These are phyloP conservation scores for Boletellus emodensis DNA, from an alignment of 768 basidiomycete species.

Conservation along the genomic window DNA sequence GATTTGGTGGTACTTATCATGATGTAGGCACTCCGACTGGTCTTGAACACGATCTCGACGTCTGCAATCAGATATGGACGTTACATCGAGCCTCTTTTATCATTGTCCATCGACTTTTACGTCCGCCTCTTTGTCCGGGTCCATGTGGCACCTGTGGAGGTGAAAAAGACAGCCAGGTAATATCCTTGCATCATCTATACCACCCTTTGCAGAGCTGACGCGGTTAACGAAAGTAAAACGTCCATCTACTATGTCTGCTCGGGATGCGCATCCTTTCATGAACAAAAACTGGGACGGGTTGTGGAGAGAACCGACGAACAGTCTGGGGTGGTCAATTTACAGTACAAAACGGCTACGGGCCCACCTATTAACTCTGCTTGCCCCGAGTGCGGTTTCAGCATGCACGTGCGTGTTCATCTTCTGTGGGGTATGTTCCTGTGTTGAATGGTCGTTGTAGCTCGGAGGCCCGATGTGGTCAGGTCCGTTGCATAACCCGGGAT, in stretches of 20 bases:
- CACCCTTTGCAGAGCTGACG: slow-evolving; percentile 1
- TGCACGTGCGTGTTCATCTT: slow-evolving; percentile 53
- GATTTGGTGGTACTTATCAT: slow-evolving; percentile 1
- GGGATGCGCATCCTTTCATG: slow-evolving; percentile 76
- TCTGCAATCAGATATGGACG: slow-evolving; percentile 91
- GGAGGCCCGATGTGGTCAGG: slow-evolving; percentile 98
- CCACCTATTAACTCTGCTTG: slow-evolving; percentile 68
- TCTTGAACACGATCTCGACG: slow-evolving; percentile 81
- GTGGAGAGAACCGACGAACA: slow-evolving; percentile 55
- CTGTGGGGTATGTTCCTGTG: neutral
- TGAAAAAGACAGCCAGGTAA: slow-evolving; percentile 78
- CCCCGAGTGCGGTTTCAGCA: slow-evolving; percentile 70
- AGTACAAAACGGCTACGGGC: slow-evolving; percentile 70
- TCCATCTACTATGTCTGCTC: slow-evolving; percentile 82
- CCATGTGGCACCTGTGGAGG: slow-evolving; percentile 67
- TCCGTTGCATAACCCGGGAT: slow-evolving; percentile 72
- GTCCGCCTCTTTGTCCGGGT: slow-evolving; percentile 87
- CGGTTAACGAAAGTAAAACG: slow-evolving; percentile 59
- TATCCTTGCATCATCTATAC: slow-evolving; percentile 16
- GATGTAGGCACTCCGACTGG: slow-evolving; percentile 77
- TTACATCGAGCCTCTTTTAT: slow-evolving; percentile 83
- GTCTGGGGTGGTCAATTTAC: slow-evolving; percentile 53
- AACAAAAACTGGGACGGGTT: slow-evolving; percentile 80
- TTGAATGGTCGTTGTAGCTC: slow-evolving; percentile 42
- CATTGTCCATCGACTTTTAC: slow-evolving; percentile 96